Percentiles rank a stretch among this genome's conserved stretches.
phyloP scores from a whole-genome alignment of 441 rosid species.

The Metrosideros polymorpha region DNA sequence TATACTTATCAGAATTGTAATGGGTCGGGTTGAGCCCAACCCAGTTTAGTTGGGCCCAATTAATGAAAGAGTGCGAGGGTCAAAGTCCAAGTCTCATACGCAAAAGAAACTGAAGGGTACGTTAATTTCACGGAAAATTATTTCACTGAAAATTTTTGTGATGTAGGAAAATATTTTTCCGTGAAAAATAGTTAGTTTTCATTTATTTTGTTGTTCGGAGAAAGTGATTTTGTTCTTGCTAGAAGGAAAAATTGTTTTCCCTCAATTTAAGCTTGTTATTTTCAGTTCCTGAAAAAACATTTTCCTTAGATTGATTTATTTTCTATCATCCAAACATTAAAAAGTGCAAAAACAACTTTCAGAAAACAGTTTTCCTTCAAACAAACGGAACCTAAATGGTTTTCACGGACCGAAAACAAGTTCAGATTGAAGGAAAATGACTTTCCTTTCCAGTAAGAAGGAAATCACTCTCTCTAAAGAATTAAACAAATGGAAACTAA shows the following conservation, averaged over 20 bases:
- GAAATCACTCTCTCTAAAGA: neutral
- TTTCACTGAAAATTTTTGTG: neutral
- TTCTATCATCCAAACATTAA: neutral
- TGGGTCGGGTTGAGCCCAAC: neutral
- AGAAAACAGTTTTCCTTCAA: rapidly evolving
- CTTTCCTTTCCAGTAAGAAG: neutral
- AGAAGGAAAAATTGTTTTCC: neutral
- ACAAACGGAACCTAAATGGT: neutral
- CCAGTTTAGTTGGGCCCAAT: neutral
- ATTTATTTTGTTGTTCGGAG: neutral
- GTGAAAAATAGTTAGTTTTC: neutral
- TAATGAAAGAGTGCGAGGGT: neutral
- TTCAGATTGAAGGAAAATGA: neutral
- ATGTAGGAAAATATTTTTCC: neutral
- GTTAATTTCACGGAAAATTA: neutral
- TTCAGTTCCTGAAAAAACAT: too few species aligned
- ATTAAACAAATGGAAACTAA: neutral
- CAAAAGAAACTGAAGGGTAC: neutral
- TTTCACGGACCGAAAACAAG: neutral
- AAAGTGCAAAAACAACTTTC: neutral
- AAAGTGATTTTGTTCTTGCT: neutral
- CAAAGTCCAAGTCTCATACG: neutral
- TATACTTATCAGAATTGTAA: neutral
- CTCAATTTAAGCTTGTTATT: neutral
- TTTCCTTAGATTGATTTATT: neutral